Evolutionary conservation across 2,329 filamentous ascomycete genomes (phyloP).

Genomic region (Clarireedia paspali): DNA sequence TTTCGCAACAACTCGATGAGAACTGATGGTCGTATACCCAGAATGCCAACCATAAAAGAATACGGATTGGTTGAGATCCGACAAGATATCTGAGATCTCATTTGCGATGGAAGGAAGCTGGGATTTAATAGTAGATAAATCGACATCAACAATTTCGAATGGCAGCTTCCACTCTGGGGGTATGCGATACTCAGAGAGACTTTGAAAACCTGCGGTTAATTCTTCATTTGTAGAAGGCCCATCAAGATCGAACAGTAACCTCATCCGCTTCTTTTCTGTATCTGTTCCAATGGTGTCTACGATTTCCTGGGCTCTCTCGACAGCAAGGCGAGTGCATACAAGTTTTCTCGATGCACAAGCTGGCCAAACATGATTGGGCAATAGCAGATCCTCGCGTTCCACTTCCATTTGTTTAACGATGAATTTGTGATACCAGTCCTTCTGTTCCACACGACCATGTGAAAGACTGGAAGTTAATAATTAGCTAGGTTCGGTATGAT

Average conservation of each 20-base stretch:
- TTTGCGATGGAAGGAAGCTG: slow-evolving; percentile 38
- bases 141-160: slow-evolving; percentile 43
- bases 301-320: slow-evolving; percentile 55
- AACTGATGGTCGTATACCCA: slow-evolving; percentile 54
- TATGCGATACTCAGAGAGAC: slow-evolving; percentile 45
- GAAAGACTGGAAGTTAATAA: slow-evolving; percentile 32
- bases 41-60: slow-evolving; percentile 60
- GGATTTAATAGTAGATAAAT: slow-evolving; percentile 30
- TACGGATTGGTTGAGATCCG: slow-evolving; percentile 56
- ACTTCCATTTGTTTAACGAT: slow-evolving; percentile 47
- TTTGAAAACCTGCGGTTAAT: slow-evolving; percentile 31
- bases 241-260: slow-evolving; percentile 42
- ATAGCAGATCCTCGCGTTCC: slow-evolving; percentile 50
- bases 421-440: slow-evolving; percentile 28
- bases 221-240: slow-evolving; percentile 15
- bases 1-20: slow-evolving; percentile 56
- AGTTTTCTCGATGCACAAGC: slow-evolving; percentile 45
- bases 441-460: slow-evolving; percentile 26
- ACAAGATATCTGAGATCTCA: slow-evolving; percentile 40
- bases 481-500: not conserved
- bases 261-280: slow-evolving; percentile 47
- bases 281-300: slow-evolving; percentile 52
- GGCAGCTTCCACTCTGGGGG: slow-evolving; percentile 50
- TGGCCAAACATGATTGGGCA: slow-evolving; percentile 55
- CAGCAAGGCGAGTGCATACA: slow-evolving; percentile 55